Evolutionary conservation across 2,329 filamentous ascomycete genomes (phyloP), one percentile per base, ranked within the genome.

Genomic region (Exophiala sp.): DNA sequence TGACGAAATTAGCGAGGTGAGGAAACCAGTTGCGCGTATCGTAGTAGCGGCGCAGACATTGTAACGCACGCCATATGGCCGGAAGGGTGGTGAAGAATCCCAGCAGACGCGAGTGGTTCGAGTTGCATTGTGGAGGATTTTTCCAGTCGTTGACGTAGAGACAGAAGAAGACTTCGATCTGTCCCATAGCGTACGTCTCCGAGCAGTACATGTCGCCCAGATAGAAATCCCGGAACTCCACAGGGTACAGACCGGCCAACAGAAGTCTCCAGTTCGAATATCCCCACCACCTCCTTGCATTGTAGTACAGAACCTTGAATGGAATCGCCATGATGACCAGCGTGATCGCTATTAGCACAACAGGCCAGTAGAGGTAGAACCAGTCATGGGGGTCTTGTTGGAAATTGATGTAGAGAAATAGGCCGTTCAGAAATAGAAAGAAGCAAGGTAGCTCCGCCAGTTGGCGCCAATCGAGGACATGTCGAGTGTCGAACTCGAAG

Each of bases 141-240:
- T 78, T 67, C 90, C 90, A 98, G 21, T 75, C 66, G 46, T 81
- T 77, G n/a, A 84, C 81, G 61, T 97, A 98, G 1, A 97, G 74
- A 65, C 93, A 98, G 67, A 95, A 96, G 71, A 97, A 96, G 0
- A 97, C 73, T 60, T 89, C 87, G 32, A 95, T 78, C 63, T 97
- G 96, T 53, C 87, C 85, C 68, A 88, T 87, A 13, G 85, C 79
- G 67, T 98, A 98, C 4, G 90, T 95, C 48, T 95, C 75, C 2
- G 93, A 97, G 68, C 91, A 97, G 68, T 95, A 95, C 76, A 97
- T 96, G 65, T 98, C 93, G 45, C 93, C 93, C 0, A 97, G 77
- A 68, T 96, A 97, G 70, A 98, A 97, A 68, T 98, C 93, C 50
- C 90, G 81, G 66, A 97, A 98, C 65, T 97, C 91, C 43, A 98